phyloP scores from a whole-genome alignment of 371 early-diverging fungal species.

The Batkoa obscura region DNA sequence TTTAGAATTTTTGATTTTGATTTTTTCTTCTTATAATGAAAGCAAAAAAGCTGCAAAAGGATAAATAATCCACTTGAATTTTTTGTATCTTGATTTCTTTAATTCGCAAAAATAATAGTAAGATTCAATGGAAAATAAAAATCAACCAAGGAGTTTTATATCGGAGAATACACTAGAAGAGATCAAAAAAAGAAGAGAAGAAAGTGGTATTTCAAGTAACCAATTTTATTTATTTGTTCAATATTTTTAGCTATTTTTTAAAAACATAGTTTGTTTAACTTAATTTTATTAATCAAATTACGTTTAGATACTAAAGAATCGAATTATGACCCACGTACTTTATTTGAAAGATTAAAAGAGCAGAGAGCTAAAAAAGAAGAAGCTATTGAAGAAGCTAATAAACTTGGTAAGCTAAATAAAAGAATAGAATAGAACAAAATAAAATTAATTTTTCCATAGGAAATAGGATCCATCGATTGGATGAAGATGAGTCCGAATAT shows the following conservation, averaged over 20 bases:
- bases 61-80: too few species aligned
- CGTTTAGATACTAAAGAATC: not conserved
- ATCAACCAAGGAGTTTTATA: too few species aligned
- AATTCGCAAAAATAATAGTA: too few species aligned
- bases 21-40: too few species aligned
- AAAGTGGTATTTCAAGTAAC: not conserved
- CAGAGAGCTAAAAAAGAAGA: conserved; percentile 4
- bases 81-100: too few species aligned
- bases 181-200: not conserved
- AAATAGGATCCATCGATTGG: conserved; percentile 7
- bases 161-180: not conserved
- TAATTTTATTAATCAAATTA: not conserved
- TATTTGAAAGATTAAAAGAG: conserved; percentile 4
- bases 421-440: not conserved
- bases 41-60: too few species aligned
- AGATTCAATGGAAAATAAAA: too few species aligned
- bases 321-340: conserved; percentile 2
- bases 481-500: conserved; percentile 9
- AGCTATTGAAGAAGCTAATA: not conserved
- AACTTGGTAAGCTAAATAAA: conserved; percentile 1
- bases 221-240: not conserved
- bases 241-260: not conserved
- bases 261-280: not conserved
- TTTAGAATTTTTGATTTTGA: too few species aligned
- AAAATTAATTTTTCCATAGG: conserved; percentile 1